Evolutionary conservation across 164 flowering plant genomes (phyloP), one percentile per base, ranked within the genome.

Genomic region (Vitis riparia): DNA sequence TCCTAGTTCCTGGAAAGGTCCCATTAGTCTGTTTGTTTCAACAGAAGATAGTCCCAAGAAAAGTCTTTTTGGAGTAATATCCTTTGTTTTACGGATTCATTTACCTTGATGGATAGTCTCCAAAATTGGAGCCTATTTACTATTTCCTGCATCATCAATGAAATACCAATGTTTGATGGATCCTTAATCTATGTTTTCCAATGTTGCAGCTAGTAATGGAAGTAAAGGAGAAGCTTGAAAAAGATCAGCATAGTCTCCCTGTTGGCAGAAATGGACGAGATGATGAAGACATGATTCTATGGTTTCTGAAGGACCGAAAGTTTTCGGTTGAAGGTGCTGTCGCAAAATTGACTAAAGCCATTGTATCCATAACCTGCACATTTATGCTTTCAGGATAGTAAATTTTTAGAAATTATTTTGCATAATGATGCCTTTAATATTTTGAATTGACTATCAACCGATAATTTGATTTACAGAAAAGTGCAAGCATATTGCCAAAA

Each of bases 221-320:
- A 75, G 97, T 94, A 11, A 94, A 88, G 74, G 84, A 89, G 78
- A 90, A 80, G 83, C 99, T 94, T 75, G 85, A 79, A 61, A 86
- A 57, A 67, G 88, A 87, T 73, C 67, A 87, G 71, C 73, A 64
- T 16, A 73, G 64, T 76, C 97, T 94, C 14, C 97, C 94, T 15
- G 75, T 86, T 0, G 99, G 99, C 6, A 89, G 74, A 69, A 81
- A 88, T 76, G 99, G 99, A 74, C 87, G 97, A 79, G 97, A 94
- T 80, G 99, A 94, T 75, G 97, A 89, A 68, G 92, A 89, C 10
- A 85, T 91, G 97, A 92, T 94, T 67, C 82, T 83, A 1, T 94
- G 99, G 99, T 94, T 85, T 78, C 75, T 94, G 71, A 91, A 86
- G 78, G 99, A 94, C 78, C 81, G 98, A 30, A 89, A 77, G 69